phyloP scores from a whole-genome alignment of 768 basidiomycete species.

The Auricularia auricula-judae region DNA sequence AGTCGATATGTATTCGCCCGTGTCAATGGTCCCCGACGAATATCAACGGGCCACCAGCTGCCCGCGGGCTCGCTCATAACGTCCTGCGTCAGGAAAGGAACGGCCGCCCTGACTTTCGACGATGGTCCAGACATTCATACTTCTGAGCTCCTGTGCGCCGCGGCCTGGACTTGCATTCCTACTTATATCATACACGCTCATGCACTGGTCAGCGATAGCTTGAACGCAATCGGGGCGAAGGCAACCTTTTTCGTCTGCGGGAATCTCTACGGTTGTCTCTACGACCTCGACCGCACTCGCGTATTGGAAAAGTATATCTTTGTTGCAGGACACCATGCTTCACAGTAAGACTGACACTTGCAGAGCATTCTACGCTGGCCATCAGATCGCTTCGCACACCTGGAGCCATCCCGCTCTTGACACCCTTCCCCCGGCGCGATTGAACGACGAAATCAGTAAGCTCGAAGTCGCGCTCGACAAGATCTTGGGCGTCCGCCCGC shows the following conservation, averaged over 20 bases:
- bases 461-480: neutral
- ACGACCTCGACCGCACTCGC: neutral
- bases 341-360: neutral
- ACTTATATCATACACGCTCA: too few relatives aligned
- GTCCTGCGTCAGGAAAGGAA: neutral
- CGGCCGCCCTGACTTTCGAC: slow-evolving; percentile 9
- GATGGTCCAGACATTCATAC: slow-evolving; percentile 9
- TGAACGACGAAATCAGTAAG: neutral
- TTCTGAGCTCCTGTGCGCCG: neutral
- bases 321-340: neutral
- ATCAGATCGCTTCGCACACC: slow-evolving; percentile 7
- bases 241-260: slow-evolving; percentile 9
- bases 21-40: too few relatives aligned
- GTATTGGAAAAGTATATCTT: neutral
- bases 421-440: neutral
- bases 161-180: too few relatives aligned
- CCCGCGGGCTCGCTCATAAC: too few relatives aligned
- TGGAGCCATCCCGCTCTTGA: slow-evolving; percentile 7
- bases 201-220: neutral
- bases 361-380: slow-evolving; percentile 4
- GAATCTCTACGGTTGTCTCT: neutral
- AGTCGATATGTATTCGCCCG: too few relatives aligned
- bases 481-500: neutral
- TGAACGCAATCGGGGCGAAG: slow-evolving; percentile 4
- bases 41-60: too few relatives aligned